Evolutionary conservation across 768 basidiomycete genomes (phyloP), one percentile per base, ranked within the genome.

Genomic region (Xerocomellus chrysenteron): DNA sequence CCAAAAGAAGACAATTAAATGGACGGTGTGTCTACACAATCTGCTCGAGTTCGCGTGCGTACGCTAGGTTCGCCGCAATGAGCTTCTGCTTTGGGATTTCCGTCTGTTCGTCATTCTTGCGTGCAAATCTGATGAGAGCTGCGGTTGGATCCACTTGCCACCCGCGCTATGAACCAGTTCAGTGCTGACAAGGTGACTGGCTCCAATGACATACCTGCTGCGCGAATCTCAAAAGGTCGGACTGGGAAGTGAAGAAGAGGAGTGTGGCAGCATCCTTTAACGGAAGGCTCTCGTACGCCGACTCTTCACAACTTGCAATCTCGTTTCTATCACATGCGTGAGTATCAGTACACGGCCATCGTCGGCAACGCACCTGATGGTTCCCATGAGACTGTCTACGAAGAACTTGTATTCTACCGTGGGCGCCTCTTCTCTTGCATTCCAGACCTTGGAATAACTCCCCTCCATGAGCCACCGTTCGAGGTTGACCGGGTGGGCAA

Each of bases 381-480:
- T 98, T 16, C 88, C 88, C 88, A 97, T 92, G 65, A 97, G 76
- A 64, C 90, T 90, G 67, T 95, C 91, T 11, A 97, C 85, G 65
- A 98, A 93, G 77, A 91, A 91, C 63, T 89, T 92, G 78, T 97
- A 97, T 69, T 98, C 96, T 60, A 94, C 92, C 37, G 90, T 84
- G 2, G 95, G 94, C 2, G 94, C 92, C 65, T 94, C 87, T 61
- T 91, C 91, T 61, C 94, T 84, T 37, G 95, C 95, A 66, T 90
- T 86, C 92, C 95, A 99, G 12, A 98, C 96, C 71, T 96, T 96
- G 74, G 92, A 93, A 72, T 98, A 99, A 65, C 90, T 90, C 39
- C 96, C 96, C 72, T 98, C 96, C 96, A 99, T 99, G 44, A 98
- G 81, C 92, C 95, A 98, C 48, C 90, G 81, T 72, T 99, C 96